phyloP scores from a whole-genome alignment of 2,329 filamentous ascomycete species.

The Fusarium verticillioides region DNA sequence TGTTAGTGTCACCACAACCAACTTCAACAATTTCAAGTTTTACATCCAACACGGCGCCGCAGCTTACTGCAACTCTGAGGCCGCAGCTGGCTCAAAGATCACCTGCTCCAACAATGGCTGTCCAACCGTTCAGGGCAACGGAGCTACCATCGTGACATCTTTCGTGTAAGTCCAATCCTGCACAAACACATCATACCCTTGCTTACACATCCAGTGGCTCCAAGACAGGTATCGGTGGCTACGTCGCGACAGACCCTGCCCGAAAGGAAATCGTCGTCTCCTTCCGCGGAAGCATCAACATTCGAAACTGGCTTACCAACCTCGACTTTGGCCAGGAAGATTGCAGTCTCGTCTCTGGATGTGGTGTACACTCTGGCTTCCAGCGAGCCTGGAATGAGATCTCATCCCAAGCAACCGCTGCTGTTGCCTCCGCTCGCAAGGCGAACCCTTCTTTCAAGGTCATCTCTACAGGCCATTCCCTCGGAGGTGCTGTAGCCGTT shows the following conservation, averaged over 20 bases:
- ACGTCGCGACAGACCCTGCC: slow-evolving; percentile 61
- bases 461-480: slow-evolving; percentile 73
- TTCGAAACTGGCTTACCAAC: slow-evolving; percentile 72
- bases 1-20: slow-evolving; percentile 14
- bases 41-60: slow-evolving; percentile 64
- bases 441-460: slow-evolving; percentile 64
- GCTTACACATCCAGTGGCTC: slow-evolving; percentile 50
- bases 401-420: slow-evolving; percentile 52
- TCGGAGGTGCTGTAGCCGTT: slow-evolving; percentile 73
- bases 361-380: slow-evolving; percentile 69
- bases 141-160: slow-evolving; percentile 56
- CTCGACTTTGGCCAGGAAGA: slow-evolving; percentile 47
- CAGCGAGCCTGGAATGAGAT: slow-evolving; percentile 68
- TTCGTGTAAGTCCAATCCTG: slow-evolving; percentile 49
- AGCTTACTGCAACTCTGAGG: slow-evolving; percentile 64
- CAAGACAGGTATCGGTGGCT: slow-evolving; percentile 60
- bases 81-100: slow-evolving; percentile 52
- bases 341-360: slow-evolving; percentile 53
- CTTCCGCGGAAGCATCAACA: slow-evolving; percentile 67
- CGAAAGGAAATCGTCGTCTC: slow-evolving; percentile 67
- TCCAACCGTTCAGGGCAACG: slow-evolving; percentile 55
- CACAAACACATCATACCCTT: background rate
- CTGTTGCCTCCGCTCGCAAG: slow-evolving; percentile 56
- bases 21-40: slow-evolving; percentile 57
- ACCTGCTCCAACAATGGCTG: slow-evolving; percentile 59